These are phyloP conservation scores for Fraxinus angustifolia DNA, from an alignment of 305 asterid genomes.

Conservation along the genomic window DNA sequence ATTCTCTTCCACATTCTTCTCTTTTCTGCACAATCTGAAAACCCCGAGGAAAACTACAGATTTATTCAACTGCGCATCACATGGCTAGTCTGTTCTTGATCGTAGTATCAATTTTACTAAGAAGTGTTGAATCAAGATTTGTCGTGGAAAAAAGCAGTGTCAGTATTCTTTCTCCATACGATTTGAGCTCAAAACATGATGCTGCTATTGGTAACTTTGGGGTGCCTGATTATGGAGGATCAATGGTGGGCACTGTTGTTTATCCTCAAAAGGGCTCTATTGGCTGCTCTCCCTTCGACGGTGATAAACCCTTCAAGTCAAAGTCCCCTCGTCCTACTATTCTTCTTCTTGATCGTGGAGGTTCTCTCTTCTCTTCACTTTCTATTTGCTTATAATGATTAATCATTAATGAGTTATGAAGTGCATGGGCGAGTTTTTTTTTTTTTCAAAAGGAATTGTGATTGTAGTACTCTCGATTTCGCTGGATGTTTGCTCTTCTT, in stretches of 20 bases:
- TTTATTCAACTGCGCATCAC: neutral
- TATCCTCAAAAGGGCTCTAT: conserved; percentile 47
- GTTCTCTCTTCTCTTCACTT: conserved; percentile 21
- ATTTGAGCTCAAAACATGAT: conserved; percentile 60
- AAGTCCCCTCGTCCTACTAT: conserved; percentile 63
- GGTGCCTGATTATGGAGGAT: conserved; percentile 90
- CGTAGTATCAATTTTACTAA: neutral
- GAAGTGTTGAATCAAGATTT: conserved; percentile 10
- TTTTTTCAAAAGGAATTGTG: neutral
- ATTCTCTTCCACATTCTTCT: neutral
- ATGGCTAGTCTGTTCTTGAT: conserved; percentile 1
- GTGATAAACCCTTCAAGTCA: conserved; percentile 72
- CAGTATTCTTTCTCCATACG: conserved; percentile 56
- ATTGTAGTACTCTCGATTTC: neutral
- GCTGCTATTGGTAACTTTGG: conserved; percentile 94
- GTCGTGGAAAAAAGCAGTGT: conserved; percentile 86
- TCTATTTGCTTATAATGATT: neutral
- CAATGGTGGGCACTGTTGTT: conserved; percentile 57
- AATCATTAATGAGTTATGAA: neutral
- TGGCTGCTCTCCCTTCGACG: conserved; percentile 64
- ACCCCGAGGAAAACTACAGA: neutral
- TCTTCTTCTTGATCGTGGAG: conserved; percentile 93
- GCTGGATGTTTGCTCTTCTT: neutral
- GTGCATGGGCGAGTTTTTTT: neutral
- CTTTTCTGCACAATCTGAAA: neutral